phyloP scores from a whole-genome alignment of 192 early-diverging fungal species.

The Linnemannia schmuckeri region DNA sequence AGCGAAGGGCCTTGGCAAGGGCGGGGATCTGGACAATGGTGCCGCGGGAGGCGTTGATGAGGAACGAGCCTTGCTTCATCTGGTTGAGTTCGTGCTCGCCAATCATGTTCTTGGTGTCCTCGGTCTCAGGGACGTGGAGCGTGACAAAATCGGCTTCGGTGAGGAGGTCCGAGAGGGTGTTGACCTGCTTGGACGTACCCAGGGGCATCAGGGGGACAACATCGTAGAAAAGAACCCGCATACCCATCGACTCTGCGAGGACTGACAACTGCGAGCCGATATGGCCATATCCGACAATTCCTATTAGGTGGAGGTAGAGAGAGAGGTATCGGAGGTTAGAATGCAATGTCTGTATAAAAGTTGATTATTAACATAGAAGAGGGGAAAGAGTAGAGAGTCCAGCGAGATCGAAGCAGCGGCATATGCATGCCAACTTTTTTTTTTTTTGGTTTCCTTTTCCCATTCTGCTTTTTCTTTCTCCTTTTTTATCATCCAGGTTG shows the following conservation, averaged over 20 bases:
- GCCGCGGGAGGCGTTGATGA: conserved; percentile 97
- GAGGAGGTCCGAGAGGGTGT: conserved; percentile 85
- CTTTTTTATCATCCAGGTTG: background rate
- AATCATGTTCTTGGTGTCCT: conserved; percentile 99
- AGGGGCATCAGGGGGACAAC: conserved; percentile 92
- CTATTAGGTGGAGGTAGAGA: conserved; percentile 32
- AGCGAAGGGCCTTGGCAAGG: conserved; percentile 83
- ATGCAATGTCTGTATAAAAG: background rate
- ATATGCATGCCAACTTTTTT: background rate
- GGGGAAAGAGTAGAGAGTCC: background rate
- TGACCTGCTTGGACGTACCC: conserved; percentile 82
- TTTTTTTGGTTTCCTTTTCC: no score
- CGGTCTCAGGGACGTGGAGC: conserved; percentile 96
- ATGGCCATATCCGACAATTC: conserved; percentile 99
- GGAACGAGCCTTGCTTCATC: conserved; percentile 94
- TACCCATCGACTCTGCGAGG: conserved; percentile 95
- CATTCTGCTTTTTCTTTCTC: background rate
- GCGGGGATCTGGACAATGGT: conserved; percentile 96
- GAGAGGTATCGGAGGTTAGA: background rate
- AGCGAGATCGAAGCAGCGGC: background rate
- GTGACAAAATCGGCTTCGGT: conserved; percentile 89
- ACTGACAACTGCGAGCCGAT: conserved; percentile 98
- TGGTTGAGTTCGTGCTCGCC: conserved; percentile 81
- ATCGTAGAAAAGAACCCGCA: conserved; percentile 95
- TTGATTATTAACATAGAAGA: background rate